These are phyloP conservation scores for Pyrrhoderma lamaoense DNA, from an alignment of 1,284 basidiomycete genomes.

Conservation along the genomic window DNA sequence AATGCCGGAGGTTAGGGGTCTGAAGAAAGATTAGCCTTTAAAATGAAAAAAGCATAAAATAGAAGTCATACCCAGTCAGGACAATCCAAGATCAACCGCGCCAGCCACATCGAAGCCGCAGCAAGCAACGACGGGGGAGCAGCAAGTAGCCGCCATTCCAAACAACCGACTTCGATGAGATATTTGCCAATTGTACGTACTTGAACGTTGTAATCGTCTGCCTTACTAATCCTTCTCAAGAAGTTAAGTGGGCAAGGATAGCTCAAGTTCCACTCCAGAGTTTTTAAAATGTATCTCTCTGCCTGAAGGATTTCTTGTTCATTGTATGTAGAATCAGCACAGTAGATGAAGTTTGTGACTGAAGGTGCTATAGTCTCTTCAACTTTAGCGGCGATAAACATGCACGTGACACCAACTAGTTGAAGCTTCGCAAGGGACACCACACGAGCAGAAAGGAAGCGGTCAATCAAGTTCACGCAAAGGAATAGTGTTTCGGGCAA, in stretches of 20 bases:
- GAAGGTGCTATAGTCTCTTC: slow-evolving; percentile 95
- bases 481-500: slow-evolving; percentile 96
- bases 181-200: slow-evolving; percentile 91
- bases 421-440: slow-evolving; percentile 92
- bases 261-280: slow-evolving; percentile 86
- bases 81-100: slow-evolving; percentile 74
- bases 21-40: slow-evolving; percentile 27
- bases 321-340: slow-evolving; percentile 83
- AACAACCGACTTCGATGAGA: slow-evolving; percentile 82
- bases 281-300: slow-evolving; percentile 89
- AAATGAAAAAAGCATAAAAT: neutral
- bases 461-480: slow-evolving; percentile 92
- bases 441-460: slow-evolving; percentile 86
- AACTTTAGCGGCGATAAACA: slow-evolving; percentile 93
- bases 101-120: slow-evolving; percentile 89
- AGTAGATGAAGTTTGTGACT: slow-evolving; percentile 81
- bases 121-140: slow-evolving; percentile 83
- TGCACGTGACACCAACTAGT: slow-evolving; percentile 88
- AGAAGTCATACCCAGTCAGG: slow-evolving; percentile 72
- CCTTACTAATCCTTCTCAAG: slow-evolving; percentile 88
- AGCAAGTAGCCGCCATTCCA: slow-evolving; percentile 82
- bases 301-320: slow-evolving; percentile 88
- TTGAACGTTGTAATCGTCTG: slow-evolving; percentile 91
- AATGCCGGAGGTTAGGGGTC: slow-evolving; percentile 87
- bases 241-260: slow-evolving; percentile 95